Conservation (phyloP, 208 protist species). For the Trypanosoma caninum region DNA sequence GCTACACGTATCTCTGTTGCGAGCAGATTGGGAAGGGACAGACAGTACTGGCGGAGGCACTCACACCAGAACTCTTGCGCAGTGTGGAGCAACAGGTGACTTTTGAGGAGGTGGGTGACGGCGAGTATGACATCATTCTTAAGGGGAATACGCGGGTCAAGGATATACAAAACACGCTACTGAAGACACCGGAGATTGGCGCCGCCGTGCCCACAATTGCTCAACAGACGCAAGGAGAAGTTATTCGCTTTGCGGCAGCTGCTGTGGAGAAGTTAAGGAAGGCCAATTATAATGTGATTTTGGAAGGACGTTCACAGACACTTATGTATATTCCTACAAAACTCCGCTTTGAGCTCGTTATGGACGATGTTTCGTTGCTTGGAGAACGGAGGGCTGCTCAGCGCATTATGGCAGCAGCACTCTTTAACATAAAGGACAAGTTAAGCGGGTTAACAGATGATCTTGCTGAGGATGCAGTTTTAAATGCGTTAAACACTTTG, state of each 20-base stretch:
- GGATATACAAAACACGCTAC: slow-evolving; percentile 86
- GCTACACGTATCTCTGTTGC: slow-evolving; percentile 81
- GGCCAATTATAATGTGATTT: slow-evolving; percentile 85
- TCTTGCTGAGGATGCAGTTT: slow-evolving; percentile 21
- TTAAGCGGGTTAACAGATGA: slow-evolving; percentile 25
- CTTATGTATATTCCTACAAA: slow-evolving; percentile 83
- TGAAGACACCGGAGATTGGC: slow-evolving; percentile 81
- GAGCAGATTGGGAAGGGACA: slow-evolving; percentile 65
- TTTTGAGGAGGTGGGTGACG: slow-evolving; percentile 51
- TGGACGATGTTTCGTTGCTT: slow-evolving; percentile 63
- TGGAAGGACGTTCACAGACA: slow-evolving; percentile 88
- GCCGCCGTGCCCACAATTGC: slow-evolving; percentile 83
- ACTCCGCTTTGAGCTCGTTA: slow-evolving; percentile 86
- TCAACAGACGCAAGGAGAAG: slow-evolving; percentile 89
- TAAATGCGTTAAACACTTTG: slow-evolving; percentile 27
- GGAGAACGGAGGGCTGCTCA: slow-evolving; percentile 87
- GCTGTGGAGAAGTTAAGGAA: slow-evolving; percentile 67
- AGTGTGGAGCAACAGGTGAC: slow-evolving; percentile 57
- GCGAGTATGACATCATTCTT: slow-evolving; percentile 64
- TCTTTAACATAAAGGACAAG: slow-evolving; percentile 34
- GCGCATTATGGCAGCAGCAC: slow-evolving; percentile 80
- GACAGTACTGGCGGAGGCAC: slow-evolving; percentile 37
- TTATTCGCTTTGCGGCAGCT: slow-evolving; percentile 74
- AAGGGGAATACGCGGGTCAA: slow-evolving; percentile 57
- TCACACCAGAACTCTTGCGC: slow-evolving; percentile 59